Percentiles rank a stretch among this genome's conserved stretches.
phyloP scores from a whole-genome alignment of 129 eudicot genomes.

The Artemisia tridentata region DNA sequence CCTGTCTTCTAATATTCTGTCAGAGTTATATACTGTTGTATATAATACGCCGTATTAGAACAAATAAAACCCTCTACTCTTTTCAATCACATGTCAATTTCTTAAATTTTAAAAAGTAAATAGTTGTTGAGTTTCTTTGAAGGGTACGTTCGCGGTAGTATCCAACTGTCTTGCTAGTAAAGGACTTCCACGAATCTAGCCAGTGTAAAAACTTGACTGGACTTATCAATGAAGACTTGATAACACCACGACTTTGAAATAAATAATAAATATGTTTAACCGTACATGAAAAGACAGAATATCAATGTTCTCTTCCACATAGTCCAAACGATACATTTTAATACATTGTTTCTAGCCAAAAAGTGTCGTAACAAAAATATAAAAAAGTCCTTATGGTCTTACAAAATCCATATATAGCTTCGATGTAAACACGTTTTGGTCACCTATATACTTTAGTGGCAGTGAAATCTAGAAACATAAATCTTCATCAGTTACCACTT shows the following conservation, averaged over 20 bases:
- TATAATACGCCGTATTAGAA: no score
- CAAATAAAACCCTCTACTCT: no score
- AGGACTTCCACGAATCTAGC: background rate
- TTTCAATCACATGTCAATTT: no score
- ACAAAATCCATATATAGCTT: background rate
- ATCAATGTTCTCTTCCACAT: no score
- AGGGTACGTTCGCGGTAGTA: no score
- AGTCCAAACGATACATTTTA: background rate
- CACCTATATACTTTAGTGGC: background rate
- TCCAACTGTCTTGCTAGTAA: no score
- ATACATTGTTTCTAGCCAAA: background rate
- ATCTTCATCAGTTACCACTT: background rate
- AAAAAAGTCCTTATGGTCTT: background rate
- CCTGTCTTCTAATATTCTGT: no score
- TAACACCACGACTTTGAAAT: background rate
- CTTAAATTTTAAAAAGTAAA: no score
- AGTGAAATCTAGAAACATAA: background rate
- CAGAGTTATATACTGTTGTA: no score
- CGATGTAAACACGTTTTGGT: background rate
- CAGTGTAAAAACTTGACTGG: constrained; percentile 6
- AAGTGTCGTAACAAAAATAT: no score
- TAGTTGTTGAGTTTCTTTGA: no score
- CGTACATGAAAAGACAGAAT: no score
- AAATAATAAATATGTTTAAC: background rate
- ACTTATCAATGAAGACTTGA: constrained; percentile 9